phyloP scores from a whole-genome alignment of 345 rosid genomes.

The Noccaea bulbosa region DNA sequence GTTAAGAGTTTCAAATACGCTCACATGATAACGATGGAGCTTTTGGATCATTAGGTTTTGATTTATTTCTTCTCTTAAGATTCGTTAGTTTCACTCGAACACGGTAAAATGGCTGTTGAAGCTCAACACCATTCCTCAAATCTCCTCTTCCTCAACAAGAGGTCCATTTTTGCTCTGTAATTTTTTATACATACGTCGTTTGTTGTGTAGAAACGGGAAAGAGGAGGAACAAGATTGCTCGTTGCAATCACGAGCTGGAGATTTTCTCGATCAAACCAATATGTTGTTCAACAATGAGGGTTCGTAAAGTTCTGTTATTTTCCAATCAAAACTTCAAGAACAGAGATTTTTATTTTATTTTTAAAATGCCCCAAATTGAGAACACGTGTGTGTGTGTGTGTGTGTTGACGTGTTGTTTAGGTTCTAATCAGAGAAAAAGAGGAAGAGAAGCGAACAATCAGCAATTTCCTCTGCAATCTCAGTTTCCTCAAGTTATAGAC shows the following conservation, averaged over 20 bases:
- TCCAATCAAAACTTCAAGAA: not conserved
- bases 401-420: not conserved
- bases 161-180: slow-evolving; percentile 41
- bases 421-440: slow-evolving; percentile 58
- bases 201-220: slow-evolving; percentile 52
- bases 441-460: slow-evolving; percentile 49
- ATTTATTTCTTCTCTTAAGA: not conserved
- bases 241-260: slow-evolving; percentile 44
- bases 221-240: slow-evolving; percentile 56
- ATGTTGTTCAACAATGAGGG: slow-evolving; percentile 28
- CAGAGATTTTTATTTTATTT: no score
- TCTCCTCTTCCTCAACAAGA: slow-evolving; percentile 55
- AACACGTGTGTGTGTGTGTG: not conserved
- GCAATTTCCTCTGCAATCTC: slow-evolving; percentile 7
- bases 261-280: slow-evolving; percentile 7
- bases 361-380: not conserved
- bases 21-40: slow-evolving; percentile 4
- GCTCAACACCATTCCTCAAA: slow-evolving; percentile 78
- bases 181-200: not conserved
- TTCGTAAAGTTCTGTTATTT: slow-evolving; percentile 1
- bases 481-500: slow-evolving; percentile 36
- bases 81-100: not conserved
- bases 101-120: slow-evolving; percentile 61
- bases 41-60: slow-evolving; percentile 5
- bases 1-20: slow-evolving; percentile 27